Evolutionary conservation across 148 eudicot genomes (phyloP).

Genomic region (Diospyros lotus): DNA sequence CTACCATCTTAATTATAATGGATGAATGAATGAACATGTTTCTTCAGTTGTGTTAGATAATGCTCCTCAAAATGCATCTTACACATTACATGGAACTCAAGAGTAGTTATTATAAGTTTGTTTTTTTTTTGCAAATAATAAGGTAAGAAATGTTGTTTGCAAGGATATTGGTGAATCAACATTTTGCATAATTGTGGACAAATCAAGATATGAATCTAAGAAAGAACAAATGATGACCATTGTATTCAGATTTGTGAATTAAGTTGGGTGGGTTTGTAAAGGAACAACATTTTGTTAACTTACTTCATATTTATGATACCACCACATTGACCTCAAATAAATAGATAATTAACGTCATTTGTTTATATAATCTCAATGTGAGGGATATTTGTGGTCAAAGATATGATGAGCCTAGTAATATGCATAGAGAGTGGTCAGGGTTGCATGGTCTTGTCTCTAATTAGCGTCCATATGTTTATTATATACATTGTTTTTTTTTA

Average conservation of each 20-base stretch:
- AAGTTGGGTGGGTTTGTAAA: no score
- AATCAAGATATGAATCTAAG: no score
- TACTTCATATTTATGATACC: no score
- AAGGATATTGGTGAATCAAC: not conserved
- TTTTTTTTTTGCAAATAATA: no score
- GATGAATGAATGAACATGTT: not conserved
- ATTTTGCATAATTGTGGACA: no score
- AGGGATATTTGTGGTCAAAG: conserved; percentile 2
- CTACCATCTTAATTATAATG: conserved; percentile 6
- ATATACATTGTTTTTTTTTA: not conserved
- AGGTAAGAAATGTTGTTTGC: not conserved
- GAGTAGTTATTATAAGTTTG: not conserved
- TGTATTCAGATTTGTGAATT: no score
- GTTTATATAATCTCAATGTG: not conserved
- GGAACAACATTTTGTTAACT: no score
- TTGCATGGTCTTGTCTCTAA: not conserved
- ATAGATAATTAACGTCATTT: no score
- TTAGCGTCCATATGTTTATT: not conserved
- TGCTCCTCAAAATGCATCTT: not conserved
- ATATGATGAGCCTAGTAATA: conserved; percentile 5
- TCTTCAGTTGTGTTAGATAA: not conserved
- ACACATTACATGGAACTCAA: not conserved
- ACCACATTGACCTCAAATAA: not conserved
- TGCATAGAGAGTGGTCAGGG: not conserved
- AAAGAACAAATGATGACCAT: no score